Evolutionary conservation across 139 green algal species (phyloP).

Genomic region (Tetraselmis striata): DNA sequence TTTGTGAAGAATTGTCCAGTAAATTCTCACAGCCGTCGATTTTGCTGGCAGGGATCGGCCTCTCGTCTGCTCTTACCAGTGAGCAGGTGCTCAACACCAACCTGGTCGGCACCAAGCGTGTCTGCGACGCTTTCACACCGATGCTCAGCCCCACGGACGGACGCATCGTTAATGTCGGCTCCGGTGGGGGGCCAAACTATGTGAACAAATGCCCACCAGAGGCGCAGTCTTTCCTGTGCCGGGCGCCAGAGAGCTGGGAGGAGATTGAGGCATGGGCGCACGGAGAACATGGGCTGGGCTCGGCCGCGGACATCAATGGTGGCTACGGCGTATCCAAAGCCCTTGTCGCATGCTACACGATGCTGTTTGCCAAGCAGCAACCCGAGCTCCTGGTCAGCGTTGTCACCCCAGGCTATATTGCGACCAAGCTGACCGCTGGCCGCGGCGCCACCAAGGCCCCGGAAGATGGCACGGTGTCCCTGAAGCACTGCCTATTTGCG

Average conservation of each 20-base stretch:
- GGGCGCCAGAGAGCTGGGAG: background rate
- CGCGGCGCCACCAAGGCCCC: background rate
- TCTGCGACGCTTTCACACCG: background rate
- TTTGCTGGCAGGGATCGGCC: background rate
- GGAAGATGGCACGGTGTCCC: background rate
- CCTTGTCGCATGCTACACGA: background rate
- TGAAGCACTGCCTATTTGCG: background rate
- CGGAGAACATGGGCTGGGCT: background rate
- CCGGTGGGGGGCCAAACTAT: background rate
- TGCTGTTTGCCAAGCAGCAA: constrained; percentile 1
- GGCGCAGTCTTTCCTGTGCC: background rate
- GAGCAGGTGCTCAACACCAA: background rate
- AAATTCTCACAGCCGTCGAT: background rate
- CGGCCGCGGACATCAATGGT: background rate
- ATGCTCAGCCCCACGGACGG: background rate
- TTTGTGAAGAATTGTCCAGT: background rate
- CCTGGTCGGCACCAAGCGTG: background rate
- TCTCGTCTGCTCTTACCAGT: background rate
- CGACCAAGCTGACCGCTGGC: background rate
- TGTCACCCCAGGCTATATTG: background rate
- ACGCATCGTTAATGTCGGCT: constrained; percentile 3
- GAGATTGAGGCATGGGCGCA: background rate
- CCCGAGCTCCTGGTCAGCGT: background rate
- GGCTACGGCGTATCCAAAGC: constrained; percentile 1
- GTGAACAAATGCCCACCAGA: background rate